Base-by-base conservation (phyloP, 208 protist genomes). In the Perkinsela sp. region DNA sequence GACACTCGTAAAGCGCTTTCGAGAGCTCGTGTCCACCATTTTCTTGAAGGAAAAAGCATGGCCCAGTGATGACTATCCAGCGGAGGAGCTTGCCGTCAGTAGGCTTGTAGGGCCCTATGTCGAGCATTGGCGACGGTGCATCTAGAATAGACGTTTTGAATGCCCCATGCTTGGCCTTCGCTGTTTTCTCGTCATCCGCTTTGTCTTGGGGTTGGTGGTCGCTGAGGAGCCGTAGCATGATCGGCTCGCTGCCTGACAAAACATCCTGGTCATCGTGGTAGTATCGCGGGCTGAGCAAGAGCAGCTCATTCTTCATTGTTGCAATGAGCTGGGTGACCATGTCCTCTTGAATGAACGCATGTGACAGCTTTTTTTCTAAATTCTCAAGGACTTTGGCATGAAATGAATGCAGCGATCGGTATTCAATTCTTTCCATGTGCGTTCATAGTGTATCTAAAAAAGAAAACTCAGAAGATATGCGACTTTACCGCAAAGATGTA, bases 11-110 rank as follows among this genome's bases (percentile, higher is more conserved):
- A 57, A 57, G 22, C 22, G 40, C 6, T 57, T 57, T 57, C 22
- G 40, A 6, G 22, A 57, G 40, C 40, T 57, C 40, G 13, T 57
- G 40, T 57, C 13, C 40, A 22, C 40, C 40, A 6, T 57, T 57
- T 57, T 57, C 40, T 57, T 57, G 13, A 57, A 57, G 40, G 40
- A 57, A 57, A 57, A 57, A 57, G 22, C 40, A 57, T 57, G 40
- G 40, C 6, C 40, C 40, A 6, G 40, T 22, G 22, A 57, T 57
- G 22, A 57, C 40, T 57, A 57, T 57, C 40, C 40, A 57, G 13
- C 40, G 40, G 22, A 22, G 22, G 40, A 6, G 40, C 6, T 57
- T 22, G n/a, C n/a, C n/a, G n/a, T n/a, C n/a, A n/a, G n/a, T n/a
- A n/a, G n/a, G n/a, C n/a, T n/a, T n/a, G n/a, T n/a, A n/a, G n/a